Conservation (phyloP, 768 basidiomycete species). For the Sporobolomyces roseus region DNA sequence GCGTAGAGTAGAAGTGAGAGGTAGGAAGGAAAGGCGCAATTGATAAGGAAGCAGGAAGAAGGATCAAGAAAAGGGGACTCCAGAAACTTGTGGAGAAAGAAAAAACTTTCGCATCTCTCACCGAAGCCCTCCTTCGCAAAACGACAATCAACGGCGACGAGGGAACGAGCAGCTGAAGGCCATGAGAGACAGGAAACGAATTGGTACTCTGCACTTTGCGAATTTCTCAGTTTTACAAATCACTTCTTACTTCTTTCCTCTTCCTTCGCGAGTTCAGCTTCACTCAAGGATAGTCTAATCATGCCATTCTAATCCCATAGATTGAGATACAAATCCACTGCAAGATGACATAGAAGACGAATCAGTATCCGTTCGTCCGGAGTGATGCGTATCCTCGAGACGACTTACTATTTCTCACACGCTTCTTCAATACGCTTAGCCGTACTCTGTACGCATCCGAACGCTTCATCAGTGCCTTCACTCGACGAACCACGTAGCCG, state of each 20-base stretch:
- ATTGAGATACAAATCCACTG: conserved; percentile 38
- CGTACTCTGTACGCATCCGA: conserved; percentile 28
- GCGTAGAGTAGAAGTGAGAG: neutral
- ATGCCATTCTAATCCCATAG: conserved; percentile 39
- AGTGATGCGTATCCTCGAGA: neutral
- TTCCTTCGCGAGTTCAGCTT: too few species aligned
- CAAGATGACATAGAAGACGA: neutral
- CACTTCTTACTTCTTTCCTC: too few species aligned
- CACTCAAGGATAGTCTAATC: too few species aligned
- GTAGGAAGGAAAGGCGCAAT: neutral
- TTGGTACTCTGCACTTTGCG: too few species aligned
- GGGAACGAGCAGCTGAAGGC: too few species aligned
- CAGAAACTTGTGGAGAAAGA: neutral
- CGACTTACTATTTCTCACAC: conserved; percentile 60
- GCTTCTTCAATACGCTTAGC: conserved; percentile 64
- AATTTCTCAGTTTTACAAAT: too few species aligned
- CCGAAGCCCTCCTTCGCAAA: too few species aligned
- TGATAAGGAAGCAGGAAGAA: neutral
- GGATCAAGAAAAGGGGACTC: neutral
- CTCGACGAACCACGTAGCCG: too few species aligned
- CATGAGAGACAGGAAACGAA: too few species aligned
- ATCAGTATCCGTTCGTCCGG: neutral
- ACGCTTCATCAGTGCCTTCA: too few species aligned
- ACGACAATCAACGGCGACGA: too few species aligned
- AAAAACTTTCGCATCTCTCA: neutral